phyloP scores from a whole-genome alignment of 1,284 basidiomycete species.

The Meripilus lineatus region DNA sequence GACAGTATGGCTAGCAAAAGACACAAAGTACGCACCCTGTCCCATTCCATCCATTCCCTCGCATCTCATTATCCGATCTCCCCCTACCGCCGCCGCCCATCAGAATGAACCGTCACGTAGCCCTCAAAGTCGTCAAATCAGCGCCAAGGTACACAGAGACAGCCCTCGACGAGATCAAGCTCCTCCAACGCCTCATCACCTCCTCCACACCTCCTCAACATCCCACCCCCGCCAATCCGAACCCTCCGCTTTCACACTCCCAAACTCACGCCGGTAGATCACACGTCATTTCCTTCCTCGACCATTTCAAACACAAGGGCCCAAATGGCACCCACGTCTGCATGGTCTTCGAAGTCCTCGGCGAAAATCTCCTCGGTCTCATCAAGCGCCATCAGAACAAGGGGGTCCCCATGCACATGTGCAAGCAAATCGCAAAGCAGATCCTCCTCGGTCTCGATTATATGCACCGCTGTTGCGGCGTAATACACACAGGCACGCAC shows the following conservation, averaged over 20 bases:
- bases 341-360: constrained; percentile 99
- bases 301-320: constrained; percentile 95
- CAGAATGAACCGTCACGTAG: constrained; percentile 94
- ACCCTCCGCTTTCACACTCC: constrained; percentile 63
- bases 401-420: constrained; percentile 91
- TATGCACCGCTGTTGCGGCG: constrained; percentile 94
- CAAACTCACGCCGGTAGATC: constrained; percentile 70
- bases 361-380: constrained; percentile 95
- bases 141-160: constrained; percentile 97
- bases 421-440: constrained; percentile 97
- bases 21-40: constrained; percentile 61
- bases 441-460: constrained; percentile 94
- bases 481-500: constrained; percentile 78
- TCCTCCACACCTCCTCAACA: constrained; percentile 69
- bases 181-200: constrained; percentile 91
- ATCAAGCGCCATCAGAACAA: constrained; percentile 96
- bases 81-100: constrained; percentile 5
- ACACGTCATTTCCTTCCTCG: constrained; percentile 93
- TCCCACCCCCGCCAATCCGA: constrained; percentile 43
- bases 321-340: constrained; percentile 98
- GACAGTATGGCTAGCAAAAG: constrained; percentile 89
- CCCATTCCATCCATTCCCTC: constrained; percentile 14
- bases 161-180: constrained; percentile 97
- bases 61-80: constrained; percentile 4
- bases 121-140: constrained; percentile 98